Evolutionary conservation across 345 rosid species (phyloP).

Genomic region (Cardiospermum halicacabum): DNA sequence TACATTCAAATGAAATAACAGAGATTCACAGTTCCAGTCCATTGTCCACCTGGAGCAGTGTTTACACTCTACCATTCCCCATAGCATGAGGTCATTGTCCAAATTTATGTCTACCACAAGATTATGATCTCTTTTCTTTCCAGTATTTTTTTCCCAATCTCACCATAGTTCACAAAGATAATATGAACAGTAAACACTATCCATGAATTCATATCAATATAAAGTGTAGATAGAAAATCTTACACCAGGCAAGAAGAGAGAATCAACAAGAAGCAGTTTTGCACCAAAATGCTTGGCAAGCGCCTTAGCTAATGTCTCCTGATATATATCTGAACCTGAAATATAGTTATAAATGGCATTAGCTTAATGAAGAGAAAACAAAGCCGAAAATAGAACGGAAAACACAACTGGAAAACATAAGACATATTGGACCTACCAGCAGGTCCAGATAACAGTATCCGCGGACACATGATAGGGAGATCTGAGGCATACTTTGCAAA

Average conservation of each 20-base stretch:
- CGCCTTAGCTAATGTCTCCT: constrained; percentile 83
- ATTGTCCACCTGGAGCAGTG: background rate
- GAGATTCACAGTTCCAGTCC: background rate
- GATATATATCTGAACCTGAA: constrained; percentile 95
- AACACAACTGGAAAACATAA: constrained; percentile 1
- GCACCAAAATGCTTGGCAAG: constrained; percentile 88
- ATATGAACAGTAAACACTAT: background rate
- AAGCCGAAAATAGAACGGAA: background rate
- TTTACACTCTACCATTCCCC: constrained; percentile 3
- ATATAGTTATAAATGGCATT: constrained; percentile 2
- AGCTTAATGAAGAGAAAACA: background rate
- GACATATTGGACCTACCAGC: constrained; percentile 46
- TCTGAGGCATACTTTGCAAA: constrained; percentile 64
- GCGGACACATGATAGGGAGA: constrained; percentile 75
- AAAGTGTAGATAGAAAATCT: constrained; percentile 21
- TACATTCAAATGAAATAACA: background rate
- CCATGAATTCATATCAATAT: background rate
- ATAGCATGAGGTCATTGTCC: background rate
- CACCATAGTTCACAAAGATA: background rate
- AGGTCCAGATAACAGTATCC: constrained; percentile 90
- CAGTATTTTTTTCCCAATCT: background rate
- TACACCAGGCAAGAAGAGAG: constrained; percentile 95
- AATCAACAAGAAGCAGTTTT: constrained; percentile 71
- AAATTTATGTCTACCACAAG: background rate
- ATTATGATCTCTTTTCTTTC: background rate